Percentiles rank a stretch among this genome's conserved stretches.
Evolutionary conservation across 2,329 filamentous ascomycete species (phyloP).

Genomic region (Apiospora koreana): DNA sequence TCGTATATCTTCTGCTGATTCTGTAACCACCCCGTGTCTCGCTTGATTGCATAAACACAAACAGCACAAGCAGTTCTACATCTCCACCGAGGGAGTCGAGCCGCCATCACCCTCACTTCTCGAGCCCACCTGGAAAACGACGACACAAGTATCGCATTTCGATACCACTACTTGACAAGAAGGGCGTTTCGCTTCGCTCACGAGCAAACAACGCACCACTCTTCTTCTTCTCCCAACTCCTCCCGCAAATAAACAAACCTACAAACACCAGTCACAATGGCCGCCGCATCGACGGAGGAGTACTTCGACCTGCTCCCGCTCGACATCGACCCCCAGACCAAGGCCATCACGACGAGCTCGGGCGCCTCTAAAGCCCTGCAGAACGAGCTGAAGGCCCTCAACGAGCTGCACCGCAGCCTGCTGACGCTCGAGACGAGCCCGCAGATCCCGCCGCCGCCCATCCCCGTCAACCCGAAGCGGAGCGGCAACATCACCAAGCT

Average conservation of each 20-base stretch:
- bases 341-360: slow-evolving; percentile 61
- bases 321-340: slow-evolving; percentile 77
- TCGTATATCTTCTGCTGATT: too few relatives aligned
- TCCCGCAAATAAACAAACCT: background rate
- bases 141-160: too few relatives aligned
- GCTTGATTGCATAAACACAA: too few relatives aligned
- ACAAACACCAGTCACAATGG: background rate
- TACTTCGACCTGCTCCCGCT: slow-evolving; percentile 84
- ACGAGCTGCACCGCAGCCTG: slow-evolving; percentile 75
- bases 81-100: too few relatives aligned
- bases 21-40: too few relatives aligned
- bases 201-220: background rate
- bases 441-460: slow-evolving; percentile 76
- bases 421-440: slow-evolving; percentile 64
- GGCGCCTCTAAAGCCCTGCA: slow-evolving; percentile 52
- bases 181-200: background rate
- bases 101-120: too few relatives aligned
- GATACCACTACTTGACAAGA: too few relatives aligned
- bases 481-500: slow-evolving; percentile 86
- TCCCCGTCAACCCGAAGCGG: slow-evolving; percentile 92
- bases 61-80: too few relatives aligned
- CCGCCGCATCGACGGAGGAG: slow-evolving; percentile 14
- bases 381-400: slow-evolving; percentile 72
- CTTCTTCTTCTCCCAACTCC: too few relatives aligned
- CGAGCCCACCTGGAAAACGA: too few relatives aligned